A percentile compares a stretch with the other conserved stretches of the same genome.
phyloP scores from a whole-genome alignment of 208 protist species.

The Trypanosoma cruzi region DNA sequence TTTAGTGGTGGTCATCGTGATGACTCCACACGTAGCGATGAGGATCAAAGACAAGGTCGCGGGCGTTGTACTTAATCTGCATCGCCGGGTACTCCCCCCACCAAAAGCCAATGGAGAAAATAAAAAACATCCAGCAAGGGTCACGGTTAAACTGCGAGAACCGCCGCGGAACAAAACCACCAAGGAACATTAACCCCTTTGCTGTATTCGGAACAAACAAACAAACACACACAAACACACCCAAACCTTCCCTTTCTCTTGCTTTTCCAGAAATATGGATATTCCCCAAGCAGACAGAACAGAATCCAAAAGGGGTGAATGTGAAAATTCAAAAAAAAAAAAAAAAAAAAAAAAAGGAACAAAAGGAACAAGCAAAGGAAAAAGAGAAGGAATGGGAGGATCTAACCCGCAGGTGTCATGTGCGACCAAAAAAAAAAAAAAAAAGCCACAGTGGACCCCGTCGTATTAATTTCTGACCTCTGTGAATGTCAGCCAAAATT shows the following conservation, averaged over 20 bases:
- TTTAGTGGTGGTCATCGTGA: constrained; percentile 85
- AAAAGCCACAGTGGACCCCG: no score
- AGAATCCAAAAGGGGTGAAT: no score
- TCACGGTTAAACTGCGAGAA: constrained; percentile 88
- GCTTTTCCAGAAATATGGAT: not conserved
- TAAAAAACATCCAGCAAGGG: constrained; percentile 84
- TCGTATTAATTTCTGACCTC: not conserved
- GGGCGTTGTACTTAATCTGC: constrained; percentile 88
- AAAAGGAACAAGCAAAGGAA: no score
- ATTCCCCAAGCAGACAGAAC: not conserved
- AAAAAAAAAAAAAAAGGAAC: constrained; percentile 10
- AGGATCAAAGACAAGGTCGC: constrained; percentile 75
- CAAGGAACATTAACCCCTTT: constrained; percentile 66
- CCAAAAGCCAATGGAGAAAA: constrained; percentile 79
- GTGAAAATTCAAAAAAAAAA: not conserved
- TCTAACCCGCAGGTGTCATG: no score
- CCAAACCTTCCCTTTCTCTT: not conserved
- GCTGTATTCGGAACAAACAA: not conserved
- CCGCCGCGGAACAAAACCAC: constrained; percentile 83
- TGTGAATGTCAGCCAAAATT: not conserved
- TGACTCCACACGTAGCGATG: constrained; percentile 89
- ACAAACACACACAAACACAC: not conserved
- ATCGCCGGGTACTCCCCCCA: constrained; percentile 84
- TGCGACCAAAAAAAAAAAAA: no score
- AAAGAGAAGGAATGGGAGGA: no score